Conservation (phyloP, 176 grass and related monocot genomes). For the Raddia guianensis region DNA sequence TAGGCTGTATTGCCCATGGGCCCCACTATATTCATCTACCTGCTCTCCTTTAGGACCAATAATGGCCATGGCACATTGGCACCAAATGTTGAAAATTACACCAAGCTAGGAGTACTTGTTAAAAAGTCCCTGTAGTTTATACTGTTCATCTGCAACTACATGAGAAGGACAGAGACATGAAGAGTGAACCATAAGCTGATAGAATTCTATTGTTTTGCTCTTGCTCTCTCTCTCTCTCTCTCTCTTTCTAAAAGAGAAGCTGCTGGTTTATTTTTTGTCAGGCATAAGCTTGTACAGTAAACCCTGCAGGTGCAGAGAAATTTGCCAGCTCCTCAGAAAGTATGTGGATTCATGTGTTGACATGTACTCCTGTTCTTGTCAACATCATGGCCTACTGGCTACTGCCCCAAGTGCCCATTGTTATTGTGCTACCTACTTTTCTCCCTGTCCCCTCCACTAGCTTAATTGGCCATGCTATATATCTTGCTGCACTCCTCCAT, state of each 20-base stretch:
- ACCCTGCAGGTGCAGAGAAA: neutral
- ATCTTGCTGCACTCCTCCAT: slow-evolving; percentile 32
- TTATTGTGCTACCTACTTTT: neutral
- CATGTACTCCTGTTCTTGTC: slow-evolving; percentile 35
- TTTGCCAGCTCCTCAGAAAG: slow-evolving; percentile 13
- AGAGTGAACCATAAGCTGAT: neutral
- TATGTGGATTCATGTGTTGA: neutral
- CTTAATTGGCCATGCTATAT: slow-evolving; percentile 52
- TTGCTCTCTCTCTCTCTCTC: neutral
- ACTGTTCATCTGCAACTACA: neutral
- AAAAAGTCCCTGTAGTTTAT: too few relatives aligned
- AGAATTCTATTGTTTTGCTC: neutral
- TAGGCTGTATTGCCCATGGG: neutral
- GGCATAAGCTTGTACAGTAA: neutral
- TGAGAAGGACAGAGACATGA: neutral
- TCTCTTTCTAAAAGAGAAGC: neutral
- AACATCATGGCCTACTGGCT: slow-evolving; percentile 22
- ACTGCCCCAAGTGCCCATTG: slow-evolving; percentile 21
- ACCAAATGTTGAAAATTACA: neutral
- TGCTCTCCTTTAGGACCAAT: neutral
- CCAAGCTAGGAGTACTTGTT: neutral
- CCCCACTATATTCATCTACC: neutral
- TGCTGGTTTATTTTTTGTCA: neutral
- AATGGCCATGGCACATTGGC: neutral
- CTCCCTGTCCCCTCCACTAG: slow-evolving; percentile 17